phyloP scores from a whole-genome alignment of 306 rosid genomes.

The Vigna unguiculata region DNA sequence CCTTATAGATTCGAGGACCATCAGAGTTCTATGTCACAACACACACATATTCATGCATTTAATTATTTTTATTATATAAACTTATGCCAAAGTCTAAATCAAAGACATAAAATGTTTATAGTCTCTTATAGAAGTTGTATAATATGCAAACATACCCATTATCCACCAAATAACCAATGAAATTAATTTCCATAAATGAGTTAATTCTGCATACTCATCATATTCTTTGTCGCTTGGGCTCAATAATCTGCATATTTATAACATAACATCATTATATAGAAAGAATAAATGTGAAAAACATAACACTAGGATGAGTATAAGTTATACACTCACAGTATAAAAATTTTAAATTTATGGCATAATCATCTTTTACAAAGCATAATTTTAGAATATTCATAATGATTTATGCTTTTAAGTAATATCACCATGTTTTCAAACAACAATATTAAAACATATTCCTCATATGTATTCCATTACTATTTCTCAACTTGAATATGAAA shows the following conservation, averaged over 20 bases:
- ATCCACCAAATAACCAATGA: too few relatives aligned
- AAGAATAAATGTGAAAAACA: too few relatives aligned
- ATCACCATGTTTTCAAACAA: slow-evolving; percentile 3
- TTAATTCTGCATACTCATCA: slow-evolving; percentile 22
- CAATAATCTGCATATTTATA: slow-evolving; percentile 59
- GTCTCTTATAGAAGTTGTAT: slow-evolving; percentile 57
- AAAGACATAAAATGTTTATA: slow-evolving; percentile 45
- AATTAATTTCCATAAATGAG: too few relatives aligned
- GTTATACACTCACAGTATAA: neutral
- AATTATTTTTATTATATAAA: too few relatives aligned
- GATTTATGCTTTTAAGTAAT: neutral
- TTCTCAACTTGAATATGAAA: neutral
- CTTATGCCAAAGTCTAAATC: too few relatives aligned
- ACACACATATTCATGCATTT: too few relatives aligned
- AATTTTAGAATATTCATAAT: neutral
- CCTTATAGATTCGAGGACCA: too few relatives aligned
- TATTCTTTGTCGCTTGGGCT: slow-evolving; percentile 78
- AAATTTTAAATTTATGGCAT: neutral
- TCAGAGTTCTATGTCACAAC: too few relatives aligned
- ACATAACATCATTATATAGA: too few relatives aligned
- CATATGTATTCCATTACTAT: neutral
- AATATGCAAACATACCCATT: neutral
- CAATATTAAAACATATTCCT: neutral
- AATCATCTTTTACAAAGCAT: neutral
- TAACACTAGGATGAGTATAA: neutral